Percentiles rank a stretch among this genome's conserved stretches.
Conservation (phyloP, 352 stramenopile species). For the Pythium monospermum region DNA sequence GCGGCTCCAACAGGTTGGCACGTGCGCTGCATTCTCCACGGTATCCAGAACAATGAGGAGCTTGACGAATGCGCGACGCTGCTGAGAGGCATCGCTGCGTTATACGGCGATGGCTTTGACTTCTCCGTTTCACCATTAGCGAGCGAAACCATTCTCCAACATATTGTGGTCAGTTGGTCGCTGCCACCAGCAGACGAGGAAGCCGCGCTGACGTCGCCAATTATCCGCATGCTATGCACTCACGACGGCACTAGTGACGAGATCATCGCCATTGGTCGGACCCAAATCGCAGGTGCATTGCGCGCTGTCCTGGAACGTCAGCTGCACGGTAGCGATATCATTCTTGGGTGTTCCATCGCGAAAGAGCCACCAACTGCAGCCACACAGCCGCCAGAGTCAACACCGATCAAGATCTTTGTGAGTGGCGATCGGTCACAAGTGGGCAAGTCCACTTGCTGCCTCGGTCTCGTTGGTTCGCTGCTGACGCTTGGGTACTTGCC, state of each 20-base stretch:
- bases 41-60: constrained; percentile 21
- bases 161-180: constrained; percentile 16
- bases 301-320: constrained; percentile 16
- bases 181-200: constrained; percentile 2
- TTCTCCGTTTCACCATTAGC: constrained; percentile 24
- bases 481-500: constrained; percentile 63
- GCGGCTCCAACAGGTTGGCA: constrained; percentile 9
- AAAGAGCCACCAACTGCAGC: background rate
- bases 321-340: constrained; percentile 6
- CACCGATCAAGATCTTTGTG: constrained; percentile 57
- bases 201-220: background rate
- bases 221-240: constrained; percentile 25
- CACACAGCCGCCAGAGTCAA: background rate
- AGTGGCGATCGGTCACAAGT: constrained; percentile 87
- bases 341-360: constrained; percentile 11
- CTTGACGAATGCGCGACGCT: constrained; percentile 29
- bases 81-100: constrained; percentile 43
- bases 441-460: constrained; percentile 95
- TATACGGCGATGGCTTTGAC: constrained; percentile 46
- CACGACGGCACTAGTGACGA: constrained; percentile 2
- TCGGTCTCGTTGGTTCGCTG: constrained; percentile 90
- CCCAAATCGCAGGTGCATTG: constrained; percentile 6
- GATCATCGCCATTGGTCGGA: constrained; percentile 7
- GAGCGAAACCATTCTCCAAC: constrained; percentile 8
- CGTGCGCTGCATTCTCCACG: constrained; percentile 36